Evolutionary conservation across 768 basidiomycete species (phyloP), one percentile per base, ranked within the genome.

Genomic region (Termitomyces sp.): DNA sequence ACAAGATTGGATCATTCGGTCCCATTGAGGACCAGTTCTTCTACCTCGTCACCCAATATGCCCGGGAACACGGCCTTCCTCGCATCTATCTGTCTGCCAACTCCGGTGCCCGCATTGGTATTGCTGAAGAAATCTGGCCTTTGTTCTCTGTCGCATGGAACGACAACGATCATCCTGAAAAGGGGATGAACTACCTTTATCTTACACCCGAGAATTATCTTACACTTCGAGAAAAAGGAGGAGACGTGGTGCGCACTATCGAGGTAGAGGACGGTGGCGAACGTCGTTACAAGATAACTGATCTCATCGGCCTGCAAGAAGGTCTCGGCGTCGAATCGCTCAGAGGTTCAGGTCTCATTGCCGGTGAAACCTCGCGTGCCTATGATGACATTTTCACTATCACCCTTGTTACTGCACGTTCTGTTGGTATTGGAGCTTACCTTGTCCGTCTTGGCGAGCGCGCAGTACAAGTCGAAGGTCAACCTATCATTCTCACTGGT

Each of bases 301-400:
- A 94, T 65, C 86, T 98, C 69, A 95, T 98, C 63, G 97, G 97
- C 69, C 76, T 94, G n/a, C 94, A 97, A 69, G 92, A 99, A 59
- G 97, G 97, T 57, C 82, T 98, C 18, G 96, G 97, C 66, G 97
- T 99, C 27, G 97, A 98, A 72, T 97, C 86, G 54, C 76, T 99
- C 69, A 93, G 80, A 71, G 97, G 97, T 44, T 98, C 97, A 27
- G 97, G 96, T 71, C 85, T 99, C 62, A 98, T 99, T 67, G 97
- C 97, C 36, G 97, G 97, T 46, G 97, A 97, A 72, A 99, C 97
- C 0, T 96, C 95, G 34, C 86, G 97, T 34, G 97, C 97, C 0
- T 99, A 99, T 72, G 96, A 98, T 66, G 97, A 99, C 69, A 98
- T 99, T 69, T 99, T 99, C 80, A 99, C 97, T 49, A 96, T 98